Conservation (phyloP, 768 basidiomycete species). For the Tricholoma furcatifolium region DNA sequence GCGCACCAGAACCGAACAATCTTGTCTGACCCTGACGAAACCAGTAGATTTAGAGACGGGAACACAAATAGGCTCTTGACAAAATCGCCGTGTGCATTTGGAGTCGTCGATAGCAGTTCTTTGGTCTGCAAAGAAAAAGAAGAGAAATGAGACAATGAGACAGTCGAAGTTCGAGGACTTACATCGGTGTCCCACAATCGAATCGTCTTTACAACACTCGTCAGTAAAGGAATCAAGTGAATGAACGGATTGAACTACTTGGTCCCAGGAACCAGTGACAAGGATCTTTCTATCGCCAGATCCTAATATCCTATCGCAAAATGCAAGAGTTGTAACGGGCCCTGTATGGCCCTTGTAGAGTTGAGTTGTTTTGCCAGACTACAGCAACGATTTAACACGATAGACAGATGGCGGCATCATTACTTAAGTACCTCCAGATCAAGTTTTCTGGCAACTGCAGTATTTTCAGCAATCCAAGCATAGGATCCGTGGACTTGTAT, state of each 20-base stretch:
- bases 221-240: not conserved
- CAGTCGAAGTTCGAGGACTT: slow-evolving; percentile 15
- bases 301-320: slow-evolving; percentile 45
- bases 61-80: slow-evolving; percentile 82
- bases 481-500: slow-evolving; percentile 61
- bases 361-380: slow-evolving; percentile 82
- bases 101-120: slow-evolving; percentile 62
- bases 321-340: slow-evolving; percentile 82
- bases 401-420: not conserved
- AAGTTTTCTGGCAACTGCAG: slow-evolving; percentile 67
- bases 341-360: slow-evolving; percentile 83
- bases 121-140: slow-evolving; percentile 39
- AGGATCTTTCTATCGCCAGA: slow-evolving; percentile 51
- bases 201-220: slow-evolving; percentile 59
- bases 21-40: slow-evolving; percentile 92
- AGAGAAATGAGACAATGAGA: not conserved
- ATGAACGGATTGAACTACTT: slow-evolving; percentile 35
- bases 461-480: slow-evolving; percentile 90
- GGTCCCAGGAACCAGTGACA: slow-evolving; percentile 95
- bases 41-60: slow-evolving; percentile 59
- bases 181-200: slow-evolving; percentile 84
- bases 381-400: slow-evolving; percentile 2
- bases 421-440: slow-evolving; percentile 64
- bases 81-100: slow-evolving; percentile 82
- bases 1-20: slow-evolving; percentile 81